Base-by-base conservation (phyloP, 2,329 filamentous ascomycete species). In the Aspergillus novoparasiticus region DNA sequence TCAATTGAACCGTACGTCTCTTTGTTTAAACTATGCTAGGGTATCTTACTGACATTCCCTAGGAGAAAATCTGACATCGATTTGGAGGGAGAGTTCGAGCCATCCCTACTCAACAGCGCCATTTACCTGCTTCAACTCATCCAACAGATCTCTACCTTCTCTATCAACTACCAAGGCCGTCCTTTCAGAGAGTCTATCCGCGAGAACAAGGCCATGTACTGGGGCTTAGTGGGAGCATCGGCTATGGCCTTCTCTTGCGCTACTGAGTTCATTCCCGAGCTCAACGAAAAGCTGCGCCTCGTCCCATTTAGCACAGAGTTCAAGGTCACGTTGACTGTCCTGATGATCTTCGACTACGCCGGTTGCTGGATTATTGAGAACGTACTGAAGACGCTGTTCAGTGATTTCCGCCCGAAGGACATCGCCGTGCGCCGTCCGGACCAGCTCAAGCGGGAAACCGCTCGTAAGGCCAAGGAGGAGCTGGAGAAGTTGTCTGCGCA, bases 131-230 rank as follows among this genome's bases (percentile, higher is more conserved):
- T 99, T 46, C 95, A 98, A 75, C 89, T 99, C 58, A 98, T 99
- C 78, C 95, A 99, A 80, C 95, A 99, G 79, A 97, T 99, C 75
- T 97, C 94, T 28, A 99, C 95, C 3, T 99, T 99, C 73, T 94
- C 95, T 65, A 97, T 99, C 84, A 99, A 99, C 84, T 99, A 99
- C 83, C 95, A 99, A 80, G 95, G 95, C 63, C 91, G 95, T 11
- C 95, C 95, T 14, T 99, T 99, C 90, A 92, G 95, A 64, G 95
- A 99, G 81, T 91, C 91, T 26, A 93, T 99, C 69, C 90, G 91
- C 6, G 95, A 97, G 82, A 99, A 99, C 84, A 91, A 89, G 78
- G 93, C 92, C 77, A 99, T 99, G 95, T 99, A 95, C 83, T 99
- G 91, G 85, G 95, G 95, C 64, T 93, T 99, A 61, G 83, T 99